Percentiles rank a stretch among this genome's conserved stretches.
Conservation (phyloP, 1,139 yeast genomes). For the Ogataea hybrid region DNA sequence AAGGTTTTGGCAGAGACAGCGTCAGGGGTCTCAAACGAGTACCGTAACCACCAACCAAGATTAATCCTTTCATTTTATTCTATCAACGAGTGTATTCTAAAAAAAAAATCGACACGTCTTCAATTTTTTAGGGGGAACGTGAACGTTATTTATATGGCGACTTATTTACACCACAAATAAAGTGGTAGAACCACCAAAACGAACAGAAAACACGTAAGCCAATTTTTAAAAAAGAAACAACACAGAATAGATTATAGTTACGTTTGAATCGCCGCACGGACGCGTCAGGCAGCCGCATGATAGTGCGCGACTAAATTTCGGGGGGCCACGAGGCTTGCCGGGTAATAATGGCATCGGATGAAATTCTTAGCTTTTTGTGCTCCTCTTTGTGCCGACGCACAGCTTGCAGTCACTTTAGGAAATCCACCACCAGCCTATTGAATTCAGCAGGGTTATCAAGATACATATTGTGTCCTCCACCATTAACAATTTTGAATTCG, state of each 20-base stretch:
- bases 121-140: slow-evolving; percentile 1
- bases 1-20: slow-evolving; percentile 94
- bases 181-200: neutral
- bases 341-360: neutral
- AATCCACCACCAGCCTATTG: slow-evolving; percentile 46
- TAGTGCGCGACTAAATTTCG: neutral
- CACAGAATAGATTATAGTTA: slow-evolving; percentile 2
- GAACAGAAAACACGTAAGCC: slow-evolving; percentile 15
- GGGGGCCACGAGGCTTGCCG: slow-evolving; percentile 2
- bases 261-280: slow-evolving; percentile 5
- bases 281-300: slow-evolving; percentile 3
- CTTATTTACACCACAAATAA: slow-evolving; percentile 1
- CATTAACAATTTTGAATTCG: slow-evolving; percentile 43
- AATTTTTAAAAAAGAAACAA: slow-evolving; percentile 10
- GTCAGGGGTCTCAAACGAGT: slow-evolving; percentile 99
- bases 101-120: slow-evolving; percentile 11
- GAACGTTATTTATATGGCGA: slow-evolving; percentile 7
- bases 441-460: slow-evolving; percentile 70
- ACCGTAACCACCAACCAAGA: slow-evolving; percentile 99
- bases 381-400: neutral
- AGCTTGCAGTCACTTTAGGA: slow-evolving; percentile 29
- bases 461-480: slow-evolving; percentile 79
- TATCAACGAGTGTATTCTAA: slow-evolving; percentile 9
- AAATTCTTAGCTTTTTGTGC: neutral
- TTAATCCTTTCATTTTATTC: slow-evolving; percentile 85